Evolutionary conservation across 257 asterid genomes (phyloP).

Genomic region (Scutellaria baicalensis): DNA sequence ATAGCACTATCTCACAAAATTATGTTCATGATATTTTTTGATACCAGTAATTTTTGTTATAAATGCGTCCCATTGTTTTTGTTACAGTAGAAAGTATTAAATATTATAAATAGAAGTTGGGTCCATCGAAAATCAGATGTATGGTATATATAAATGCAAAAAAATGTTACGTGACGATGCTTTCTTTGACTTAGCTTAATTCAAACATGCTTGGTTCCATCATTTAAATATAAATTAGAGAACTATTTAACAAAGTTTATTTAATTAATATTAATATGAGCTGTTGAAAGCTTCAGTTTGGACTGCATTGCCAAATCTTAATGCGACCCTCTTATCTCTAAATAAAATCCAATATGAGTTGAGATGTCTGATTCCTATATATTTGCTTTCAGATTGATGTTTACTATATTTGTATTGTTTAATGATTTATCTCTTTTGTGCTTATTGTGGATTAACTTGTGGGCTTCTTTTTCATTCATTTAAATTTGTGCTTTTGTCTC

Average conservation of each 20-base stretch:
- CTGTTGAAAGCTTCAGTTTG: conserved; percentile 4
- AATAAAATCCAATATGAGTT: neutral
- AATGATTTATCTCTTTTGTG: neutral
- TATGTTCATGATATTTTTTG: too few species aligned
- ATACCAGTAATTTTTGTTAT: too few species aligned
- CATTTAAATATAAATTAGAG: neutral
- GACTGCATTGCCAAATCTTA: conserved; percentile 14
- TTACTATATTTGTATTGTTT: neutral
- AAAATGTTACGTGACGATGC: too few species aligned
- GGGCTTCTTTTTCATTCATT: too few species aligned
- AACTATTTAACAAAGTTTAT: neutral
- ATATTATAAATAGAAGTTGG: too few species aligned
- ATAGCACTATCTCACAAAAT: too few species aligned
- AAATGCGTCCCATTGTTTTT: too few species aligned
- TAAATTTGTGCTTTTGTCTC: too few species aligned
- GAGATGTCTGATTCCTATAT: neutral
- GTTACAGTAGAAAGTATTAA: too few species aligned
- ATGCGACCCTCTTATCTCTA: neutral
- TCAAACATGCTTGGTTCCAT: neutral
- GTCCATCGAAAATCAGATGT: too few species aligned
- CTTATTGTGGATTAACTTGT: neutral
- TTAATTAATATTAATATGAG: neutral
- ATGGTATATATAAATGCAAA: too few species aligned
- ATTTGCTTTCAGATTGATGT: neutral
- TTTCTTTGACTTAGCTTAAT: neutral